phyloP scores from a whole-genome alignment of 1,139 yeast genomes.

The Sugiyamaella sp. region DNA sequence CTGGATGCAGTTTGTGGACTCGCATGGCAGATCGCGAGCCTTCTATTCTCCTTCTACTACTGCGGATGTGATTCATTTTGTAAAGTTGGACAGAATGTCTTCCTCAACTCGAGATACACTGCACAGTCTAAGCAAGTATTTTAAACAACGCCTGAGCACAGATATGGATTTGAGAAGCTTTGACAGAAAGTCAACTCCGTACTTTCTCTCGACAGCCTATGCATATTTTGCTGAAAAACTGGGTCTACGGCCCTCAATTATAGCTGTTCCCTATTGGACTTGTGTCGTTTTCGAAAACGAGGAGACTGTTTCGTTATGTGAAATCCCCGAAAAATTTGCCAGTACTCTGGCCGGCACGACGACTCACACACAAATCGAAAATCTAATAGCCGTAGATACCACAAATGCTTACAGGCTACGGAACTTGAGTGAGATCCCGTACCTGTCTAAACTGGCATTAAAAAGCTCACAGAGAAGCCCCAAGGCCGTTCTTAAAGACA shows the following conservation, averaged over 20 bases:
- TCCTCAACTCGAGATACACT: constrained; percentile 1
- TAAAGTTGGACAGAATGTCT: neutral
- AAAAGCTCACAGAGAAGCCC: constrained; percentile 1
- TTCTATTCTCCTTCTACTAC: neutral
- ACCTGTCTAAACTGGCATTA: constrained; percentile 6
- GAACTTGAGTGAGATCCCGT: constrained; percentile 7
- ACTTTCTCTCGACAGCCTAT: constrained; percentile 9
- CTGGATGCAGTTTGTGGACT: constrained; percentile 5
- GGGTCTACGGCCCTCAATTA: constrained; percentile 10
- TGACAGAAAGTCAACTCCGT: neutral
- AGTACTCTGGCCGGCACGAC: no score
- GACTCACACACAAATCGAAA: neutral
- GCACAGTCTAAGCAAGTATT: neutral
- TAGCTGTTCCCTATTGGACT: constrained; percentile 17
- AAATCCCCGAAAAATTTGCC: neutral
- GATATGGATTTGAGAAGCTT: neutral
- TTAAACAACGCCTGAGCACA: neutral
- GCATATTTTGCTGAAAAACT: constrained; percentile 11
- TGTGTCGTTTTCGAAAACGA: constrained; percentile 9
- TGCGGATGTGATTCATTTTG: neutral
- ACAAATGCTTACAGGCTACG: constrained; percentile 9
- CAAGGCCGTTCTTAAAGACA: neutral
- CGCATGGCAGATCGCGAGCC: neutral
- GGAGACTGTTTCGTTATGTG: neutral
- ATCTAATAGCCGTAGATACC: constrained; percentile 10